phyloP scores from a whole-genome alignment of 352 stramenopile genomes.

The Phytophthora quininea region DNA sequence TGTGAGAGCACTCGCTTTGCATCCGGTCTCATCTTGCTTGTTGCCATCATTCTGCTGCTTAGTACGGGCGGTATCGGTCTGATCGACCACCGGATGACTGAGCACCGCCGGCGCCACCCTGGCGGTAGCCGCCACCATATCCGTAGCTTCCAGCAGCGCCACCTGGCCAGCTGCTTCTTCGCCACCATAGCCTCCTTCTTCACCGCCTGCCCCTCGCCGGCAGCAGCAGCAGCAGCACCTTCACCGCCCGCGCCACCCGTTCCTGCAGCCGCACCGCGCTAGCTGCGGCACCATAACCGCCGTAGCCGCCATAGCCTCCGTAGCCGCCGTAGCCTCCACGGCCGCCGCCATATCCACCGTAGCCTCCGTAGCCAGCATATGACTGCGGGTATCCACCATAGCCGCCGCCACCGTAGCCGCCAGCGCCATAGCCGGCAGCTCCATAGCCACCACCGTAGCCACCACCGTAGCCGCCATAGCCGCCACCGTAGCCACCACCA shows the following conservation, averaged over 20 bases:
- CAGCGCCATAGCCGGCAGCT: constrained; percentile 22
- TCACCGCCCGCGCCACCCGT: no score
- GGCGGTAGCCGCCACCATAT: constrained; percentile 58
- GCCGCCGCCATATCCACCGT: constrained; percentile 56
- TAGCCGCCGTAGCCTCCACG: constrained; percentile 32
- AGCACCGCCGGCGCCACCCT: constrained; percentile 47
- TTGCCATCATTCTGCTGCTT: constrained; percentile 19
- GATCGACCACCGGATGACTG: constrained; percentile 69
- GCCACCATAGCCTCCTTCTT: constrained; percentile 20
- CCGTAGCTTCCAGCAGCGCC: constrained; percentile 42
- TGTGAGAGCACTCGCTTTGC: no score
- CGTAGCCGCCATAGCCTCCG: constrained; percentile 43
- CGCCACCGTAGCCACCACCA: constrained; percentile 34
- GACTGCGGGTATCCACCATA: constrained; percentile 46
- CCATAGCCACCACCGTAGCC: constrained; percentile 16
- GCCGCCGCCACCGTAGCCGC: constrained; percentile 33
- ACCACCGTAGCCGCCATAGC: constrained; percentile 35
- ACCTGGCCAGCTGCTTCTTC: constrained; percentile 21
- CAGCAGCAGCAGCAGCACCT: constrained; percentile 19
- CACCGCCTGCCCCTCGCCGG: constrained; percentile 34
- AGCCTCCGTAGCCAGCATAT: constrained; percentile 42
- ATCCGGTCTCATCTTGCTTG: no score
- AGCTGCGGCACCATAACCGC: constrained; percentile 38
- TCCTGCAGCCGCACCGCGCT: constrained; percentile 26
- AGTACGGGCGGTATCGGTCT: constrained; percentile 88